These are phyloP conservation scores for Lineolata rhizophorae DNA, from an alignment of 495 filamentous ascomycete genomes.

Conservation along the genomic window DNA sequence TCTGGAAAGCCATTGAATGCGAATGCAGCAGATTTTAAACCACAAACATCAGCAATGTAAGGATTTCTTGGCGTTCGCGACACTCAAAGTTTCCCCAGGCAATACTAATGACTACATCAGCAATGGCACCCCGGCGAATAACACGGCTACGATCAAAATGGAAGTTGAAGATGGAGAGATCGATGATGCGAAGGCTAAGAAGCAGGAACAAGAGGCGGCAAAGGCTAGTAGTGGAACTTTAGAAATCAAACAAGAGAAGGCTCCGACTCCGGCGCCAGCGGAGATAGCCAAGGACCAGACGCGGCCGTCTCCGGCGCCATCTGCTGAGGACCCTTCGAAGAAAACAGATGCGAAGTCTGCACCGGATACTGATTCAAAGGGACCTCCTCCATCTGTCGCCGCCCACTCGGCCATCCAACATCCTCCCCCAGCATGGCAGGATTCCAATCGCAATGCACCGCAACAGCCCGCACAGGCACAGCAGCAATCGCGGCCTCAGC, in stretches of 20 bases:
- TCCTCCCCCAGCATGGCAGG: background rate
- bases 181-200: conserved; percentile 10
- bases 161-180: conserved; percentile 19
- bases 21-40: conserved; percentile 13
- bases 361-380: background rate
- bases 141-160: conserved; percentile 3
- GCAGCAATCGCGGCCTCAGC: conserved; percentile 4
- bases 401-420: background rate
- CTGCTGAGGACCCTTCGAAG: background rate
- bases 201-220: conserved; percentile 5
- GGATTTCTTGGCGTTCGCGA: conserved; percentile 1
- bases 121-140: conserved; percentile 5
- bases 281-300: background rate
- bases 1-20: conserved; percentile 10
- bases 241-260: background rate
- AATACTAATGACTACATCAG: conserved; percentile 1
- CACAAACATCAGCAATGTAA: conserved; percentile 5
- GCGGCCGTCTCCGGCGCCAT: background rate
- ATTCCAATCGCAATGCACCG: background rate
- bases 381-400: background rate
- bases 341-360: background rate
- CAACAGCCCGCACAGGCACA: background rate
- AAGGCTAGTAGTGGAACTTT: background rate
- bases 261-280: background rate
- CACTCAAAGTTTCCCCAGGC: background rate